Evolutionary conservation across 2,329 filamentous ascomycete genomes (phyloP).

Genomic region (Aschersonia sp.): DNA sequence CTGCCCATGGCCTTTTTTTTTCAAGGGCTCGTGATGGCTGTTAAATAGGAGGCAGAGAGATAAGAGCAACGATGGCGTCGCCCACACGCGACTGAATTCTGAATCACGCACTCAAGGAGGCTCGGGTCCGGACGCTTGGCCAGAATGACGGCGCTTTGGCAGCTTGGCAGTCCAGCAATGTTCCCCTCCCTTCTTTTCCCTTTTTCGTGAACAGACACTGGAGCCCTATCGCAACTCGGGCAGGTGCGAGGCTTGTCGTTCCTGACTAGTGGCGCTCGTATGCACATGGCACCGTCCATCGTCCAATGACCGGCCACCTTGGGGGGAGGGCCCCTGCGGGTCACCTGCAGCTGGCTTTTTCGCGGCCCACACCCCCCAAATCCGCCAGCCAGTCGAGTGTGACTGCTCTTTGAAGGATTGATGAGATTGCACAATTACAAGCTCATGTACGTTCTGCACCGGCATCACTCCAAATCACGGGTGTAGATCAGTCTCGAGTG

Average conservation of each 20-base stretch:
- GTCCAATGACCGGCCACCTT: constrained; percentile 1
- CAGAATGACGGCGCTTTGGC: neutral
- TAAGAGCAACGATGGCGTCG: too few relatives aligned
- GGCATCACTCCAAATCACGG: neutral
- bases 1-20: too few relatives aligned
- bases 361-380: neutral
- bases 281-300: neutral
- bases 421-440: neutral
- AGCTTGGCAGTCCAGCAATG: neutral
- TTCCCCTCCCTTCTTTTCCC: too few relatives aligned
- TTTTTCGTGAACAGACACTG: too few relatives aligned
- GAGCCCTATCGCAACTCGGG: neutral
- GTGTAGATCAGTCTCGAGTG: too few relatives aligned
- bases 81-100: too few relatives aligned
- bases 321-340: neutral
- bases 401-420: neutral
- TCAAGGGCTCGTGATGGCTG: too few relatives aligned
- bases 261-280: constrained; percentile 6
- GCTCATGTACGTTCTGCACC: neutral
- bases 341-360: neutral
- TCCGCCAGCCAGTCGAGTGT: too few relatives aligned
- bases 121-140: neutral
- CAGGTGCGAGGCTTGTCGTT: constrained; percentile 1
- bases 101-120: too few relatives aligned
- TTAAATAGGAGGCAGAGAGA: too few relatives aligned